These are phyloP conservation scores for Tanozyma kutaoensis DNA, from an alignment of 805 yeast genomes.

Conservation along the genomic window DNA sequence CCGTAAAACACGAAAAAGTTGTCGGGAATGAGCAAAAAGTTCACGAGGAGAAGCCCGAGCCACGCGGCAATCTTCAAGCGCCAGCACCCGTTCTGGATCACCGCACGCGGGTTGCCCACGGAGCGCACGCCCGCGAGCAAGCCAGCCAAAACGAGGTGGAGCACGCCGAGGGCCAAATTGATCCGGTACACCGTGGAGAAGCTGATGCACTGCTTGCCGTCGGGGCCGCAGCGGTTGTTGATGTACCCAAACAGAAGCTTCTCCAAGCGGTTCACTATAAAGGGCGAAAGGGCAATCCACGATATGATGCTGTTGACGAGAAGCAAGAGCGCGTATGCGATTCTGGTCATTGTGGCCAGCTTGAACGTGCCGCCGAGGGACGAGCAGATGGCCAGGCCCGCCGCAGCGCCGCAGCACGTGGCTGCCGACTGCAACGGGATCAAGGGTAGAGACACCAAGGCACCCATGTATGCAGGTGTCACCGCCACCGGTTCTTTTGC, in stretches of 20 bases:
- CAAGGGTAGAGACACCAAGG: slow-evolving; percentile 6
- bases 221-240: slow-evolving; percentile 53
- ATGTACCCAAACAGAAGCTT: slow-evolving; percentile 55
- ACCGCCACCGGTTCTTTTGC: too few relatives aligned
- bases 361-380: slow-evolving; percentile 44
- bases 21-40: slow-evolving; percentile 73
- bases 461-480: too few relatives aligned
- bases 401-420: slow-evolving; percentile 32
- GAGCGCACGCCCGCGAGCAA: slow-evolving; percentile 64
- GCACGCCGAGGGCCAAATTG: slow-evolving; percentile 72
- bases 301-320: slow-evolving; percentile 70
- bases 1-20: slow-evolving; percentile 82
- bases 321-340: slow-evolving; percentile 72
- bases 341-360: slow-evolving; percentile 72
- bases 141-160: slow-evolving; percentile 62
- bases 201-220: slow-evolving; percentile 72
- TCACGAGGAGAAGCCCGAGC: slow-evolving; percentile 38
- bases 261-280: slow-evolving; percentile 62
- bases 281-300: slow-evolving; percentile 86
- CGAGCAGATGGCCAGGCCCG: slow-evolving; percentile 25
- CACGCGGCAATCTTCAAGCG: slow-evolving; percentile 54
- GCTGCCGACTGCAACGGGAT: slow-evolving; percentile 5
- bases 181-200: slow-evolving; percentile 90
- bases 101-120: slow-evolving; percentile 64
- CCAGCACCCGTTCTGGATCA: slow-evolving; percentile 91